Evolutionary conservation across 306 rosid genomes (phyloP), one percentile per base, ranked within the genome.

Genomic region (Hippophae tibetana): DNA sequence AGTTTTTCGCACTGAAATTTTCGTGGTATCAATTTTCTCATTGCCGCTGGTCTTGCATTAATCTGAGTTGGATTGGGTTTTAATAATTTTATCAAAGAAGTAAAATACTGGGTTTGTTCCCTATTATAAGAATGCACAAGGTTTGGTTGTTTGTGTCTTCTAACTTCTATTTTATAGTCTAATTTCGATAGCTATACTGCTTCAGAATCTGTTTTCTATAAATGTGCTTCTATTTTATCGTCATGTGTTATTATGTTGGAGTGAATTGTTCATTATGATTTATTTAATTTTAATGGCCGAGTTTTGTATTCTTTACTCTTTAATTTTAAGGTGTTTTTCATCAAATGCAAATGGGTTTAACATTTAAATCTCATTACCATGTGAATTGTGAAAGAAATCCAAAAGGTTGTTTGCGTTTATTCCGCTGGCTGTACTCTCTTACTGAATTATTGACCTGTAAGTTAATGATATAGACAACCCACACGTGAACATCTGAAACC

Each of bases 11-110:
- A 45, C 51, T 43, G 50, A 43, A 8, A 46, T 40, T 27, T 44
- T 2, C 55, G 13, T 38, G 31, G 3, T 51, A 2, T 7, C 5
- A 41, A 18, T 54, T 61, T 23, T 48, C 40, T 50, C 51, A 12
- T 43, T 67, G 45, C 49, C 13, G 47, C 1, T 67, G 51, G 52
- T 70, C 6, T 14, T 61, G 14, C 55, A 27, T 59, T 70, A 38
- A 50, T 54, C 45, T 76, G 69, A 45, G 13, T 61, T 74, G 43
- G 56, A 44, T 50, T 61, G 63, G 11, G n/a, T 54, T 46, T 52
- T 43, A 51, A 47, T 41, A 49, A 47, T 18, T 18, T 49, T 41
- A 14, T 9, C 10, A 43, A 13, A 42, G 50, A 12, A 9, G 54
- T 18, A 11, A 52, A 13, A 13, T 12, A 3, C 13, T 49, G 53